Base-by-base conservation (phyloP, 1,284 basidiomycete genomes). In the Tremellales sp. region DNA sequence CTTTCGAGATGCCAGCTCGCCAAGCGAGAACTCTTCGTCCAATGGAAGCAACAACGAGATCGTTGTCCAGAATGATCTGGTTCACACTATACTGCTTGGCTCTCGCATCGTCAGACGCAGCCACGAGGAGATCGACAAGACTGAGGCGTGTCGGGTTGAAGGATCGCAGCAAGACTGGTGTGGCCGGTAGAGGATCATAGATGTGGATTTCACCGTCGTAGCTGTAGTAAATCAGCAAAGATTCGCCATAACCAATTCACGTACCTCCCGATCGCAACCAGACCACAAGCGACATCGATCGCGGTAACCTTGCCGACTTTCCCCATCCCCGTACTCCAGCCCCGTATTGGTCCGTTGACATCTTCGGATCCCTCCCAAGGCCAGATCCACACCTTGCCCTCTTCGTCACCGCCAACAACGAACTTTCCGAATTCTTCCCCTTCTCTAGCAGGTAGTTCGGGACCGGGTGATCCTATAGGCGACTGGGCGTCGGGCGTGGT, bases 61-160 rank as follows among this genome's bases (percentile, higher is more conserved):
- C 71, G 39, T 70, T 65, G 40, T 70, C 69, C 18, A 72, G 51
- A 9, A 70, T 56, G 26, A 72, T 56, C 31, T 68, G 59, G 50
- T 73, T 73, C 28, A 68, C 62, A 14, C 61, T 68, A 46, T 64
- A 63, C 27, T 50, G 57, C 35, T 46, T 42, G 4, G 65, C 62
- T 9, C 60, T 58, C 10, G 51, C 52, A 24, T 63, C 57, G 26
- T 63, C 60, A 5, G 53, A 53, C 4, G 50, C 53, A 1, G 66
- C 66, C 3, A 63, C 53, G 8, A 55, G 45, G 6, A 52, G 44
- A 37, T 71, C 66, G 19, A 57, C 60, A 0, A 67, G 57, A 1
- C 63, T 56, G 22, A 67, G 50, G 38, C 58, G 61, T 14, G 54
- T 46, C 14, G 62, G 56, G 31, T 62, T 53, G 55, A 70, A 69